Percentiles rank a stretch among this genome's conserved stretches.
Evolutionary conservation across 495 filamentous ascomycete genomes (phyloP).

Genomic region (Parathielavia appendiculata): DNA sequence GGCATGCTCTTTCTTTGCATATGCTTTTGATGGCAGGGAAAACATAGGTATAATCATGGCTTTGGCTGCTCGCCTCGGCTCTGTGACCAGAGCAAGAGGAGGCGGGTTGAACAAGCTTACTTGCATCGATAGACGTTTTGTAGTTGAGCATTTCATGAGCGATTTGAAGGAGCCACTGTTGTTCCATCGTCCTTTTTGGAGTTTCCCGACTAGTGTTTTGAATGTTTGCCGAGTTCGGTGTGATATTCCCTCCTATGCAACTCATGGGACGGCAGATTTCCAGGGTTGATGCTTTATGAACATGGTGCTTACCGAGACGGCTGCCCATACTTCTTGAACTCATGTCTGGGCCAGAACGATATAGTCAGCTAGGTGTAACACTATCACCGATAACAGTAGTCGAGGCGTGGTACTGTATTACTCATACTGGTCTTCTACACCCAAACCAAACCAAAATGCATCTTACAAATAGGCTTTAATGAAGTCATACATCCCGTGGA

Average conservation of each 20-base stretch:
- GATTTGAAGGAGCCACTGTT: neutral
- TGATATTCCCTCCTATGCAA: too few relatives aligned
- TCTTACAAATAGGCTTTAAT: neutral
- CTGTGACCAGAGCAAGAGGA: neutral
- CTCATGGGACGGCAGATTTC: too few relatives aligned
- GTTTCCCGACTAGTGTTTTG: neutral
- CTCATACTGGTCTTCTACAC: neutral
- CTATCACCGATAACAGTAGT: too few relatives aligned
- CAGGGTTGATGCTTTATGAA: too few relatives aligned
- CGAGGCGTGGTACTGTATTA: neutral
- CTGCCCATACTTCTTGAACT: neutral
- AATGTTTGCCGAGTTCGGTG: neutral
- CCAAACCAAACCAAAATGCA: too few relatives aligned
- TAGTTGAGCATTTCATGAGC: neutral
- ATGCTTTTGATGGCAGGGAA: constrained; percentile 1
- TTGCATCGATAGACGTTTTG: constrained; percentile 4
- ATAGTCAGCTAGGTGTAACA: too few relatives aligned
- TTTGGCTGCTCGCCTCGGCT: neutral
- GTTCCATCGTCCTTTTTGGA: neutral
- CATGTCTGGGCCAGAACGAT: neutral
- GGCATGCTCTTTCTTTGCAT: constrained; percentile 1
- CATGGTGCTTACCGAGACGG: neutral
- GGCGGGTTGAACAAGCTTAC: neutral
- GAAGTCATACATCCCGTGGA: too few relatives aligned
- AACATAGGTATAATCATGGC: neutral